A percentile compares a stretch with the other conserved stretches of the same genome.
These are phyloP conservation scores for Trichosporon ovoides DNA, from an alignment of 1,284 basidiomycete species.

Conservation along the genomic window DNA sequence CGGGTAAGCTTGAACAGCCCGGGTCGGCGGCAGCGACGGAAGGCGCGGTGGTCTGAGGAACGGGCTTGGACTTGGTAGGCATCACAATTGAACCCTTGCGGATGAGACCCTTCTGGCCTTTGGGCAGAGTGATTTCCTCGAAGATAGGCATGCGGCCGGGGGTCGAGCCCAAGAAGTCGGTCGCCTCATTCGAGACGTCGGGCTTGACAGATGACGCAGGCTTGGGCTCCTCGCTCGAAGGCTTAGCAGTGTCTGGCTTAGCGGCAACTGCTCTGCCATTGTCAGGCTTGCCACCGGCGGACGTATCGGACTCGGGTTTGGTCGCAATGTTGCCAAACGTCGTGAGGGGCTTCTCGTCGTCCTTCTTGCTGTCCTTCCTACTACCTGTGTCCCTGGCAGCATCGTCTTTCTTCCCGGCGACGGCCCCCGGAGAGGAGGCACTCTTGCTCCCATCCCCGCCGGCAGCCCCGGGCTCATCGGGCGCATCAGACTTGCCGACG, in stretches of 20 bases:
- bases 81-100: neutral
- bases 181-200: neutral
- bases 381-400: neutral
- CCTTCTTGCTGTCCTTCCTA: neutral
- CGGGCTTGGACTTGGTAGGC: neutral
- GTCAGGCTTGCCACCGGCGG: neutral
- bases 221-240: neutral
- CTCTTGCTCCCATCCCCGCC: neutral
- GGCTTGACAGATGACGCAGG: neutral
- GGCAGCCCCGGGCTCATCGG: neutral
- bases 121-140: neutral
- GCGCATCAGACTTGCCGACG: neutral
- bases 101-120: neutral
- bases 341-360: neutral
- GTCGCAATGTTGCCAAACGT: neutral
- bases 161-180: neutral
- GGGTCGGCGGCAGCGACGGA: neutral
- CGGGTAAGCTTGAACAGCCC: neutral
- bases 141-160: neutral
- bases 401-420: neutral
- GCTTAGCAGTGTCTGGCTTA: neutral
- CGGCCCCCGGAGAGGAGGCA: neutral
- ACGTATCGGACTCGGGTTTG: too few relatives aligned
- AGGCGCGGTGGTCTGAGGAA: neutral
- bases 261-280: too few relatives aligned